Evolutionary conservation across 345 rosid species (phyloP), one percentile per base, ranked within the genome.

Genomic region (Psidium friedrichsthalianum): DNA sequence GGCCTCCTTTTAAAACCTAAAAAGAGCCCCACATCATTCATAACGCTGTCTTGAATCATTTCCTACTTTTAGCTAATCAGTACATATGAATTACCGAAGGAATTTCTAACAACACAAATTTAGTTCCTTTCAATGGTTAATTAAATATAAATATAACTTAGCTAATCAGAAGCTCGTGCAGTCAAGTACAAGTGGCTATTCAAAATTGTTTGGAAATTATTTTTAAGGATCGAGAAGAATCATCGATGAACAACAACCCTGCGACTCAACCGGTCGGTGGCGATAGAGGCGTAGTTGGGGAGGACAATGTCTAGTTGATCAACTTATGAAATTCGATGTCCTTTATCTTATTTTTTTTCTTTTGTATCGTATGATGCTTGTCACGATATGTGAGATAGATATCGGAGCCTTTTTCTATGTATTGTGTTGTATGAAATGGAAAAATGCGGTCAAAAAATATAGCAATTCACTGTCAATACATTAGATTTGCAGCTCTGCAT

Each of bases 331-430:
- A 16, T 59, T 64, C 11, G 12, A 32, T 11, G 4, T 10, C 4
- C 44, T 64, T 20, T 64, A 64, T 32, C 24, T 64, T 22, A n/a
- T 64, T 2, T 64, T 32, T 64, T 0, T 8, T 0, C 0, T 16
- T 64, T 64, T 32, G 11, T 64, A 32, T 0, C 0, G 6, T 32
- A 64, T 32, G 22, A 64, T 32, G 44, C 32, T 16, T 52, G 54
- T 52, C 54, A 25, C 0, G 3, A 25, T 25, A 57, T 61, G 42
- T 29, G 6, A 15, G 32, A 61, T 0, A 40, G 40, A 16, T 20
- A 18, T 64, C 6, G 1, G 2, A 14, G 42, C 42, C 15, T 61
- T 29, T 61, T 16, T 24, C 44, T 32, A 64, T 64, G 76, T 64
- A 64, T 8, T 29, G 42, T 64, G 11, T 64, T 64, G 44, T 32